Base-by-base conservation (phyloP, 2,329 filamentous ascomycete species). In the Lecanicillium sp. region DNA sequence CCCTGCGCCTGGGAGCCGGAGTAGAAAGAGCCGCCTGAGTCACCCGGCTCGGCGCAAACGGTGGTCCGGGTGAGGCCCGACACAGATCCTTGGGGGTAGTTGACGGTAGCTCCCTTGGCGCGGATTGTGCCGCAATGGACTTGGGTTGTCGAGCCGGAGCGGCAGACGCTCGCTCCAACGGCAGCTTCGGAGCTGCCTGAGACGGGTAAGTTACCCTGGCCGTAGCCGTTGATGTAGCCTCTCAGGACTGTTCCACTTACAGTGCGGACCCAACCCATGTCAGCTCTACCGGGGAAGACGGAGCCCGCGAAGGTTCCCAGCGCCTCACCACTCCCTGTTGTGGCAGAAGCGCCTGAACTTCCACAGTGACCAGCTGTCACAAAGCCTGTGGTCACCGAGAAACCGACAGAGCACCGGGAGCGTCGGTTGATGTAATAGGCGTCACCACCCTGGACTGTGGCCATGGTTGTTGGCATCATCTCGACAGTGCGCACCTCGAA, bases 321-420 rank as follows among this genome's bases (percentile, higher is more conserved):
- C 6, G 52, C 42, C 8, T 46, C 45, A 37, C 61, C 61, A 39
- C 37, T 30, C 45, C 38, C 54, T 46, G 57, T 61, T 39, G 56
- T 55, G 42, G 55, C 57, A 40, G 52, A 44, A 17, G 22, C 27
- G 33, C 61, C 61, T 3, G 39, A n/a, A 40, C 19, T 48, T 29
- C 61, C 61, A 40, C 61, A 64, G 57, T 64, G 61, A 36, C 61
- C 61, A 17, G 61, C 61, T 17, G 59, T 55, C 22, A 64, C 61
- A 49, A 64, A 64, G 15, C 61, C 61, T 20, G 55, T 58, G 18
- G 57, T 63, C 45, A 64, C 61, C 2, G 59, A 51, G 53, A 64
- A 64, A 20, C 61, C 61, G 43, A 64, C 44, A 41, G 61, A 64
- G 59, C 61, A 64, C 3, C 61, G 54, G 35, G 42, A 45, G 36